Evolutionary conservation across 257 asterid species (phyloP).

Genomic region (Ligustrum vulgare): DNA sequence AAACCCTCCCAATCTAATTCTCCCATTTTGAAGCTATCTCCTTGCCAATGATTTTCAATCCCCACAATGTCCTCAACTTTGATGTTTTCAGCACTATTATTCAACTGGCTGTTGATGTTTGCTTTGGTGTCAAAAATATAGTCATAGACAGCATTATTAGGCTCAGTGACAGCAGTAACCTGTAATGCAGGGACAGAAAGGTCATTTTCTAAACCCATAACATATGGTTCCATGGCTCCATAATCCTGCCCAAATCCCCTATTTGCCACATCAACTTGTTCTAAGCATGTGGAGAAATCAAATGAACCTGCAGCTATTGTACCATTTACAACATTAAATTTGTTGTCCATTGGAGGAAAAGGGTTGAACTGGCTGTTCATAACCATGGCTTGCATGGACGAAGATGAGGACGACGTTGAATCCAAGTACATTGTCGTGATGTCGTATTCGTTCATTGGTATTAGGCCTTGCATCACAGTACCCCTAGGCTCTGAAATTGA

Average conservation of each 20-base stretch:
- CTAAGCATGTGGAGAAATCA: background rate
- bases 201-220: constrained; percentile 67
- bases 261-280: background rate
- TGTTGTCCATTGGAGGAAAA: constrained; percentile 29
- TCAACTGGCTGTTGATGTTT: constrained; percentile 1
- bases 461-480: background rate
- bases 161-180: constrained; percentile 28
- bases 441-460: constrained; percentile 61
- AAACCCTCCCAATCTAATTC: constrained; percentile 97
- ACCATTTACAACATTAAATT: constrained; percentile 23
- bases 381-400: constrained; percentile 40
- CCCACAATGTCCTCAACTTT: constrained; percentile 64
- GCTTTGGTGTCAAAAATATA: constrained; percentile 33
- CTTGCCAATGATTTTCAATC: constrained; percentile 69
- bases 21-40: constrained; percentile 70
- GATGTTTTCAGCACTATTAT: constrained; percentile 24
- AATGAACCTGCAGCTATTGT: constrained; percentile 10
- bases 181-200: constrained; percentile 67
- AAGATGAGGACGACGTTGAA: constrained; percentile 32
- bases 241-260: constrained; percentile 38
- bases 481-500: constrained; percentile 39
- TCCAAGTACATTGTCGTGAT: constrained; percentile 46
- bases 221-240: constrained; percentile 50
- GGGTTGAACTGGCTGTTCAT: constrained; percentile 51
- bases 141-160: constrained; percentile 25